phyloP scores from a whole-genome alignment of 371 early-diverging fungal species.

The Mucor lusitanicus region DNA sequence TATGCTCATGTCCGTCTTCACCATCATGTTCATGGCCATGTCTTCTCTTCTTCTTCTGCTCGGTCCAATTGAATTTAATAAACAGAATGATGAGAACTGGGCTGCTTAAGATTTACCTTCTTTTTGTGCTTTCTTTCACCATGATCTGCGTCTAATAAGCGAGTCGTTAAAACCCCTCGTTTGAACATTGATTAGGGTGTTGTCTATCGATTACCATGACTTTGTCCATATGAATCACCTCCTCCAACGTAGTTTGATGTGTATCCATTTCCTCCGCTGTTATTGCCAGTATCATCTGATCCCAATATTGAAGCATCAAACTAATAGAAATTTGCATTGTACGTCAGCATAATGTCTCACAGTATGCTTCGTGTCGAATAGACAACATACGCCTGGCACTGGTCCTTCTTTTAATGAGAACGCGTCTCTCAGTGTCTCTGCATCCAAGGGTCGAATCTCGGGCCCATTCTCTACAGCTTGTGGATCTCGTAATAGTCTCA shows the following conservation, averaged over 20 bases:
- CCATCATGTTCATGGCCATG: conserved; percentile 59
- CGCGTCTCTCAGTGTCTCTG: conserved; percentile 51
- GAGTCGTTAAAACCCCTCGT: background rate
- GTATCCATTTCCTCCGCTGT: background rate
- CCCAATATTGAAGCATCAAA: conserved; percentile 62
- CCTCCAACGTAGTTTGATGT: background rate
- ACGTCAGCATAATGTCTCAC: background rate
- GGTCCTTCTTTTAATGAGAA: conserved; percentile 59
- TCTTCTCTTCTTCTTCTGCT: conserved; percentile 68
- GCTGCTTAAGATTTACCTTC: conserved; percentile 43
- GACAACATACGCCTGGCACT: conserved; percentile 54
- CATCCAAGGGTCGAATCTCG: conserved; percentile 38
- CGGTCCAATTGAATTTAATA: background rate
- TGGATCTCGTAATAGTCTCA: conserved; percentile 48
- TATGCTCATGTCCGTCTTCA: conserved; percentile 54
- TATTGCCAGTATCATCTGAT: conserved; percentile 40
- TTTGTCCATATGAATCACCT: background rate
- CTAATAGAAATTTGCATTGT: conserved; percentile 19
- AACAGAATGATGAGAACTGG: background rate
- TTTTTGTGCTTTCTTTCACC: conserved; percentile 62
- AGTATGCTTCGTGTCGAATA: background rate
- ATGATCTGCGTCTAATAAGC: conserved; percentile 35
- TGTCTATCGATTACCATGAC: background rate
- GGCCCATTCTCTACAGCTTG: conserved; percentile 38
- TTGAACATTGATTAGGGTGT: too few relatives aligned